phyloP scores from a whole-genome alignment of 2,329 filamentous ascomycete genomes.

The Alternaria burnsii region DNA sequence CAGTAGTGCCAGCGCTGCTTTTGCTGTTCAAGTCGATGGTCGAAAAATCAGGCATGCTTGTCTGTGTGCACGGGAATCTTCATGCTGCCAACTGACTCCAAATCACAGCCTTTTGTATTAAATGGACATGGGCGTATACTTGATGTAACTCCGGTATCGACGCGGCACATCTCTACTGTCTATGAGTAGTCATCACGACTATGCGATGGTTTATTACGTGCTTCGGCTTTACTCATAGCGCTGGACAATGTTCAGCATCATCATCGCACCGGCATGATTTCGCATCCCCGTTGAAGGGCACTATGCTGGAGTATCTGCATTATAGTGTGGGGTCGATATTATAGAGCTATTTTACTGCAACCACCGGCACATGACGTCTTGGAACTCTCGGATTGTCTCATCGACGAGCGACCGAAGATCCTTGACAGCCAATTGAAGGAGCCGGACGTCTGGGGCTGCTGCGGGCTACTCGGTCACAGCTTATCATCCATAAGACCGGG shows the following conservation, averaged over 20 bases:
- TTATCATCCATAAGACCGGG: background rate
- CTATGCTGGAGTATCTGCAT: background rate
- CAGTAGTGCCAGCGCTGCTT: slow-evolving; percentile 6
- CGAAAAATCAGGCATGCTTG: background rate
- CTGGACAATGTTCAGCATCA: background rate
- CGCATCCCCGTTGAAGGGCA: no score
- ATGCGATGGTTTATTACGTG: slow-evolving; percentile 4
- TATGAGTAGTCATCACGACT: background rate
- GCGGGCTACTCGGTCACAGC: background rate
- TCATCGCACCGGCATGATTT: background rate
- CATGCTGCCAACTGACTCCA: background rate
- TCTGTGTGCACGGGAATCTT: background rate
- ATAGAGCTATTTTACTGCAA: background rate
- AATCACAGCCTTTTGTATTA: slow-evolving; percentile 2
- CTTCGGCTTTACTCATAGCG: background rate
- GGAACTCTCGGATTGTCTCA: background rate
- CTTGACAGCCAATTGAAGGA: background rate
- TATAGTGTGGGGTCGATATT: background rate
- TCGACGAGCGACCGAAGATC: background rate
- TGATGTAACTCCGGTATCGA: background rate
- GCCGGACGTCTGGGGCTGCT: background rate
- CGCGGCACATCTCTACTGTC: background rate
- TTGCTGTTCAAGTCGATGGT: slow-evolving; percentile 15
- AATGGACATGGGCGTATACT: background rate
- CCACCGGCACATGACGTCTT: background rate